phyloP scores from a whole-genome alignment of 1,139 yeast species.

The Entelexis paramagnoliae region DNA sequence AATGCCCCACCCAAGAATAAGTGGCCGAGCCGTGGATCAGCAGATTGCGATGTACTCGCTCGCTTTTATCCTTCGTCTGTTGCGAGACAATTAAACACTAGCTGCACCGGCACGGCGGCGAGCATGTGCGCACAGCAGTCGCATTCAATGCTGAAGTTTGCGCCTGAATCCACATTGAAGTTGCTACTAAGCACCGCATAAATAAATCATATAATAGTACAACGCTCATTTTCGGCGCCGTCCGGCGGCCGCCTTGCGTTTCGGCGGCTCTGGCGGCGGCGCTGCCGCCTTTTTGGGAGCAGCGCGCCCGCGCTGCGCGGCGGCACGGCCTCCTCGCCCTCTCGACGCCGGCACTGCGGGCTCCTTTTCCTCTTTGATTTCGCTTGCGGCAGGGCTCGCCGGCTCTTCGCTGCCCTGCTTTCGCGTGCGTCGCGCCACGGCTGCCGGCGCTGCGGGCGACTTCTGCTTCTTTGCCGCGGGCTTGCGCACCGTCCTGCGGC shows the following conservation, averaged over 20 bases:
- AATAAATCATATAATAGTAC: background rate
- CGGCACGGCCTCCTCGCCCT: background rate
- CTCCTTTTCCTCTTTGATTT: background rate
- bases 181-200: background rate
- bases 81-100: no score
- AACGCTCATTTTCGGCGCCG: background rate
- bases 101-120: no score
- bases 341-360: background rate
- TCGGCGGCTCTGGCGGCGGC: background rate
- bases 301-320: background rate
- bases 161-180: no score
- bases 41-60: no score
- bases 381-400: background rate
- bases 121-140: no score
- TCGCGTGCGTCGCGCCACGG: background rate
- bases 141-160: no score
- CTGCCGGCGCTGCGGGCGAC: background rate
- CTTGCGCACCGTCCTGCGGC: background rate
- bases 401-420: conserved; percentile 4
- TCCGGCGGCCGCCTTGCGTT: background rate
- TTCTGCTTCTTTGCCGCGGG: background rate
- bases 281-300: background rate
- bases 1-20: no score
- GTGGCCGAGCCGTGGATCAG: no score
- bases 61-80: no score